Base-by-base conservation (phyloP, 495 filamentous ascomycete genomes). In the Xylaria scruposa region DNA sequence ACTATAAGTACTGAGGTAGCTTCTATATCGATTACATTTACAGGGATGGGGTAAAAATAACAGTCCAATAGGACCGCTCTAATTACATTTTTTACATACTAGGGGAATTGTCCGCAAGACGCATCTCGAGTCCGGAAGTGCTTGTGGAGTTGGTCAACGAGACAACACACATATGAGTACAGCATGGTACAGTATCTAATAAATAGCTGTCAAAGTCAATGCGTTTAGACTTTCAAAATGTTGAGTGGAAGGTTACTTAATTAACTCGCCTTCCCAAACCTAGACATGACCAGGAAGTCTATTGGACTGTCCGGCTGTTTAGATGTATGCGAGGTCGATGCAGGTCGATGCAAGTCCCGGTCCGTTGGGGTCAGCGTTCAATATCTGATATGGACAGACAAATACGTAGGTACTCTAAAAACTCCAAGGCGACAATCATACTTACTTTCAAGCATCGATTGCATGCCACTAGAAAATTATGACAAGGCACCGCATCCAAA, bases 281-380 rank as follows among this genome's bases (percentile, higher is more conserved):
- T 65, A 19, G 24, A 49, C 42, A 42, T 12, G 60, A 38, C 53
- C 62, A 2, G 62, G 40, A 29, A 65, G 44, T 67, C 46, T 40
- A 67, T 53, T 67, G 63, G 63, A 38, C 46, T 49, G 31, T 12
- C 12, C 42, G 42, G 51, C 26, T 42, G 64, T 60, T 68, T 36
- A 19, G 44, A 49, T 19, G 42, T 33, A 70, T 70, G 38, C 38
- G 8, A 42, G 38, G 38, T 13, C 38, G 38, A 42, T 42, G 68
- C 68, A 63, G n/a, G 58, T 42, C 31, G 46, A 70, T 63, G 68
- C 68, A 63, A 70, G 68, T 70, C 13, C 68, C 68, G 68, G 68
- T 62, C 67, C 68, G 68, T 62, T 70, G 68, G 68, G 58, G 58
- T 21, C 31, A 26, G 9, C 29, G 26, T 31, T 60, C 17, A 15